phyloP scores from a whole-genome alignment of 495 filamentous ascomycete species.

The Aspergillus baeticus region DNA sequence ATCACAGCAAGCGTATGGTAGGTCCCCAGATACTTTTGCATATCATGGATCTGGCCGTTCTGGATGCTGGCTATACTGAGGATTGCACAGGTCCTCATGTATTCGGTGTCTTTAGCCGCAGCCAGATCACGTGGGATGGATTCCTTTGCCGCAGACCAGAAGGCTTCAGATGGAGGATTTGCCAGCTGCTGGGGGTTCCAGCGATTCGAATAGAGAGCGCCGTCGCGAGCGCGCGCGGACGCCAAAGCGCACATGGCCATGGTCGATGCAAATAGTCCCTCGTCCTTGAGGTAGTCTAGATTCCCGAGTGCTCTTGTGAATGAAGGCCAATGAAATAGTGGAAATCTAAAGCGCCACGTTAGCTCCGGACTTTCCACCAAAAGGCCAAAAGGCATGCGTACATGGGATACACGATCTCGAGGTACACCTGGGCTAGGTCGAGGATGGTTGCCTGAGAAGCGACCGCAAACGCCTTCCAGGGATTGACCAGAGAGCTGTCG shows the following conservation, averaged over 20 bases:
- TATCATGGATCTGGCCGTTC: conserved; percentile 4
- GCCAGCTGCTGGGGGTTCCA: not conserved
- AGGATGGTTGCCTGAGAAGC: not conserved
- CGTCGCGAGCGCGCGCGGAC: conserved; percentile 1
- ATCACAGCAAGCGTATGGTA: not conserved
- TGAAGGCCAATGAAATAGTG: conserved; percentile 1
- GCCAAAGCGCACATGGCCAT: conserved; percentile 6
- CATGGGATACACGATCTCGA: conserved; percentile 5
- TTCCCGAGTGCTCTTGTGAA: not conserved
- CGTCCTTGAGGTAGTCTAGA: conserved; percentile 1
- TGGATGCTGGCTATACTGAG: conserved; percentile 2
- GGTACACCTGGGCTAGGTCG: not conserved
- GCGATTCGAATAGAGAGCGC: not conserved
- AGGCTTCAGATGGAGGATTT: not conserved
- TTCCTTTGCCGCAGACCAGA: conserved; percentile 1
- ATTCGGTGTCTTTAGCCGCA: not conserved
- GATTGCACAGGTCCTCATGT: conserved; percentile 2
- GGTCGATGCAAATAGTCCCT: not conserved
- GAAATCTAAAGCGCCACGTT: not conserved
- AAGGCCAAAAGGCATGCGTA: not conserved
- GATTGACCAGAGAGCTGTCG: not conserved
- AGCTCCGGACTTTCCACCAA: not conserved
- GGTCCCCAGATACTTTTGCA: conserved; percentile 2
- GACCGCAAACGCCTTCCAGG: not conserved
- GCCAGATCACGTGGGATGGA: conserved; percentile 1